A percentile compares a stretch with the other conserved stretches of the same genome.
Evolutionary conservation across 129 eudicot genomes (phyloP).

Genomic region (Lactuca saligna): DNA sequence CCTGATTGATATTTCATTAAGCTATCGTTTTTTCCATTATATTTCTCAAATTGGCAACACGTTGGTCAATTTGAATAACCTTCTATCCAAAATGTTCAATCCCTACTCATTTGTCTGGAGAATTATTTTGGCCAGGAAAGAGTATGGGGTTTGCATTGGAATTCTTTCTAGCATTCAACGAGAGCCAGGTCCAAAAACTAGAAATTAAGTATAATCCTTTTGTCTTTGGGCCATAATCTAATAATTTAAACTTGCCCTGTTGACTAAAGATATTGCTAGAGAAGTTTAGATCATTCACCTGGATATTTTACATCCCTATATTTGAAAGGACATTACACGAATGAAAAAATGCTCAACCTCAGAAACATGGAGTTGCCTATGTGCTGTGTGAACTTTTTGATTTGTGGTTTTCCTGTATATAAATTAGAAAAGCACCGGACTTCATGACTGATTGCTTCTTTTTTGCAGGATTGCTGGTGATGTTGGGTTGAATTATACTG

Average conservation of each 20-base stretch:
- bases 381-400: background rate
- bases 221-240: background rate
- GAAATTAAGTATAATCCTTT: background rate
- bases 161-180: background rate
- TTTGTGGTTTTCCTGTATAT: background rate
- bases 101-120: background rate
- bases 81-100: background rate
- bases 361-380: background rate
- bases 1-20: background rate
- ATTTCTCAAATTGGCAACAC: background rate
- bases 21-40: background rate
- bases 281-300: background rate
- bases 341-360: conserved; percentile 3
- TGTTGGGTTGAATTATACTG: conserved; percentile 64
- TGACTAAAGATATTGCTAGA: background rate
- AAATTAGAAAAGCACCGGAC: background rate
- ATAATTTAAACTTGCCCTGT: background rate
- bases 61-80: background rate
- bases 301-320: background rate
- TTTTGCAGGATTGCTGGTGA: conserved; percentile 75
- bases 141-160: conserved; percentile 3
- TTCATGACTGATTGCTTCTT: conserved; percentile 19
- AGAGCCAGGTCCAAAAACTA: background rate
- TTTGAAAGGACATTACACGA: background rate
- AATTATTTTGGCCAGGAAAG: background rate